Evolutionary conservation across 2,329 filamentous ascomycete genomes (phyloP), one percentile per base, ranked within the genome.

Genomic region (Colletotrichum nymphaeae): DNA sequence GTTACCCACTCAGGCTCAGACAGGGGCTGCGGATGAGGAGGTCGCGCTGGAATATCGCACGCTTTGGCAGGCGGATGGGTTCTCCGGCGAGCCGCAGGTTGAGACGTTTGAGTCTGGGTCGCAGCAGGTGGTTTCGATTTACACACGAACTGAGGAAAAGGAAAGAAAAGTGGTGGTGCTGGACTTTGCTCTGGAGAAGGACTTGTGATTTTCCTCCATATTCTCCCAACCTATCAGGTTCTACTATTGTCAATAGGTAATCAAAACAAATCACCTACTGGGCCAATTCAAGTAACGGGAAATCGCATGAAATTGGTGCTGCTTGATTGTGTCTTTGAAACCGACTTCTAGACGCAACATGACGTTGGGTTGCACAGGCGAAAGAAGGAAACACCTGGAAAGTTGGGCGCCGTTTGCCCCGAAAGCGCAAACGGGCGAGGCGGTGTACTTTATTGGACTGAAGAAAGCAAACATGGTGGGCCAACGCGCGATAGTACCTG

Each of bases 41-140:
- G 9, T n/a, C 19, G 1, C 7, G 60, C 14, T 57, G 22, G 62
- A 71, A n/a, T 71, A 73, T n/a, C 14, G 4, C 19, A 56, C 30
- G n/a, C 35, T 73, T 4, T 73, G 71, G 71, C 42, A 57, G 7
- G 67, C 42, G n/a, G 46, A 63, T 11, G 71, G 71, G 26, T 73
- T 57, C n/a, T 71, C 67, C n/a, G 71, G 71, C 32, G 71, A 73
- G 56, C 71, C 71, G 62, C 71, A 73, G 71, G 26, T 66, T 1
- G 67, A 71, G 22, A 42, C 71, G 42, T 73, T 66, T 30, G 60
- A 62, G 7, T 73, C 71, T 32, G 67, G 71, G 22, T 37, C 55
- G 37, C 58, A 22, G 62, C 56, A 19, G 32, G 1, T 73, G 56
- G 28, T 73, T 52, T 73, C 71, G 16, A 32, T 71, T 16, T 73